Percentiles rank a stretch among this genome's conserved stretches.
These are phyloP conservation scores for Trametes cingulata DNA, from an alignment of 768 basidiomycete species.

Conservation along the genomic window DNA sequence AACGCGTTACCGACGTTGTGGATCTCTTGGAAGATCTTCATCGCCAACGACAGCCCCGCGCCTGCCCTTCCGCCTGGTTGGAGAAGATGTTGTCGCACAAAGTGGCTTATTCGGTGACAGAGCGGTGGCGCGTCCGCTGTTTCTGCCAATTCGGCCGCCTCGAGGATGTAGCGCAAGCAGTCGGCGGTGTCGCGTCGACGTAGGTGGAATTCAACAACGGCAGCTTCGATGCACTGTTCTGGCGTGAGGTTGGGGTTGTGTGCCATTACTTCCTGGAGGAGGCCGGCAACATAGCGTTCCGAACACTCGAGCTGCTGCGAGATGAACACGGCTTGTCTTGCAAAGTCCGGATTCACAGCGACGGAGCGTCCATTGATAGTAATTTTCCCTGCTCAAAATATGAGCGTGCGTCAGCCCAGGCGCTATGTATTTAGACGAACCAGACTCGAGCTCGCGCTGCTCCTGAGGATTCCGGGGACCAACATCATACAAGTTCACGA, in stretches of 20 bases:
- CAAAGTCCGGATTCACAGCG: constrained; percentile 78
- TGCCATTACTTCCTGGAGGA: constrained; percentile 64
- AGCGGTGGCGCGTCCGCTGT: constrained; percentile 46
- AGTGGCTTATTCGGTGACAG: constrained; percentile 53
- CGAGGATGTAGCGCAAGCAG: constrained; percentile 67
- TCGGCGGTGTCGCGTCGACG: constrained; percentile 71
- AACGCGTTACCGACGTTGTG: constrained; percentile 58
- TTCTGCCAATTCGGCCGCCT: constrained; percentile 55
- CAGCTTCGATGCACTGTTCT: constrained; percentile 60
- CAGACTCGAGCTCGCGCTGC: constrained; percentile 69
- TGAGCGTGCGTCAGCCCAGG: neutral
- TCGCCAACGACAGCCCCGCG: constrained; percentile 47
- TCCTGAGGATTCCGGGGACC: constrained; percentile 63
- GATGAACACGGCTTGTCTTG: constrained; percentile 73
- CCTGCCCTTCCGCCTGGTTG: constrained; percentile 36
- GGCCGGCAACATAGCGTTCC: constrained; percentile 73
- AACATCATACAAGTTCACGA: constrained; percentile 66
- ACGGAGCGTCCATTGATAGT: constrained; percentile 63
- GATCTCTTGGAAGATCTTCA: constrained; percentile 62
- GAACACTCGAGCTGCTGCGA: constrained; percentile 81
- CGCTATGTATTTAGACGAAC: constrained; percentile 36
- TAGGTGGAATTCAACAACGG: constrained; percentile 67
- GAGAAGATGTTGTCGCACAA: constrained; percentile 57
- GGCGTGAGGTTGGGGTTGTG: constrained; percentile 64
- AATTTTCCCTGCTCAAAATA: constrained; percentile 55